A percentile compares a stretch with the other conserved stretches of the same genome.
These are phyloP conservation scores for Boletus rufocinnamomeus DNA, from an alignment of 768 basidiomycete species.

Conservation along the genomic window DNA sequence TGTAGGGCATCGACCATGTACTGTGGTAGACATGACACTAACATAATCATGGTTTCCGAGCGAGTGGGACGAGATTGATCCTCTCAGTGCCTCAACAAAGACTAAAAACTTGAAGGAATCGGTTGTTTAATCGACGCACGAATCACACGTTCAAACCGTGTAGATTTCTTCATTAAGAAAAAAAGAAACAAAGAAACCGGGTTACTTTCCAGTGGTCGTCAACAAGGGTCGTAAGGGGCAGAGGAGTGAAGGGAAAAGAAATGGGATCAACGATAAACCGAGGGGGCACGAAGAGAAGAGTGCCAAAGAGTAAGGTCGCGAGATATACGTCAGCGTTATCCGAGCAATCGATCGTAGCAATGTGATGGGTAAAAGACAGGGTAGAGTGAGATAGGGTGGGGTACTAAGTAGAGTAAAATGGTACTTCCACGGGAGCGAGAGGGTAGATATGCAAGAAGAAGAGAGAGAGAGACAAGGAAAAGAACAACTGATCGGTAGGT, in stretches of 20 bases:
- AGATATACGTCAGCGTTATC: slow-evolving; percentile 9
- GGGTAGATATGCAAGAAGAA: slow-evolving; percentile 13
- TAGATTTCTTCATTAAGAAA: neutral
- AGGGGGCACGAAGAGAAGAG: neutral
- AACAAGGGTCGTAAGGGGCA: slow-evolving; percentile 12
- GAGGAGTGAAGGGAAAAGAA: neutral
- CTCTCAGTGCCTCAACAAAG: too few species aligned
- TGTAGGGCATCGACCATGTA: too few species aligned
- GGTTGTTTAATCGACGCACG: neutral
- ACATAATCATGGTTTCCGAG: too few species aligned
- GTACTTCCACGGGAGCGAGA: slow-evolving; percentile 12
- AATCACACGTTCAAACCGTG: neutral
- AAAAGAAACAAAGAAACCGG: neutral
- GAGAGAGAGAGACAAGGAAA: neutral
- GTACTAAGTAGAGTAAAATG: slow-evolving; percentile 5
- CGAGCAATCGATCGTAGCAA: slow-evolving; percentile 9
- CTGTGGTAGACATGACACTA: too few species aligned
- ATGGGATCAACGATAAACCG: neutral
- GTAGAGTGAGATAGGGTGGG: neutral
- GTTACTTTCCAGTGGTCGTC: slow-evolving; percentile 13
- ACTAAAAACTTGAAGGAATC: too few species aligned
- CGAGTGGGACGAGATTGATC: too few species aligned
- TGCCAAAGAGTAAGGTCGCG: neutral
- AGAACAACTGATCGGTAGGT: slow-evolving; percentile 1
- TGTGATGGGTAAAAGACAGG: slow-evolving; percentile 1